A percentile compares a stretch with the other conserved stretches of the same genome.
These are phyloP conservation scores for Brasilioporus rufonigricans DNA, from an alignment of 768 basidiomycete genomes.

Conservation along the genomic window DNA sequence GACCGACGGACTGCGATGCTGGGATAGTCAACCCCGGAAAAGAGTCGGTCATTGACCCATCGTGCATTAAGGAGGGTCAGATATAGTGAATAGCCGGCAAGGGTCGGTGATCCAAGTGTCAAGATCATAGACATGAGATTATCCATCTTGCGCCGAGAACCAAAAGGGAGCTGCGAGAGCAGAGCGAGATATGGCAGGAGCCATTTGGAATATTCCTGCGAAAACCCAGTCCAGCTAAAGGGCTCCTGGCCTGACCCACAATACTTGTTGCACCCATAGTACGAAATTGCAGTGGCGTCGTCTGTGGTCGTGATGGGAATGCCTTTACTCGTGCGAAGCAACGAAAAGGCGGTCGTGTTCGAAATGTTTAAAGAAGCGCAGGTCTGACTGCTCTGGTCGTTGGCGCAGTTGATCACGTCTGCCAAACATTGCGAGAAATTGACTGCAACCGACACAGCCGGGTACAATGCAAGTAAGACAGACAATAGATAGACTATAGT, in stretches of 20 bases:
- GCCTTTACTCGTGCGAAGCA: conserved; percentile 14
- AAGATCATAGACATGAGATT: conserved; percentile 43
- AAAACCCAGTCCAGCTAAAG: conserved; percentile 21
- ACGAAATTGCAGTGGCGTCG: conserved; percentile 10
- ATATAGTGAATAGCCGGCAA: conserved; percentile 45
- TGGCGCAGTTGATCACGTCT: conserved; percentile 4
- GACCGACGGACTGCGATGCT: conserved; percentile 20
- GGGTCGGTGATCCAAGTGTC: conserved; percentile 43
- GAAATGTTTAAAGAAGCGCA: conserved; percentile 6
- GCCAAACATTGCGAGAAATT: conserved; percentile 15
- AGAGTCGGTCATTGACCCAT: conserved; percentile 36
- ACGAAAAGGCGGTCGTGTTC: conserved; percentile 9
- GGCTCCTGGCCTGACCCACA: conserved; percentile 24
- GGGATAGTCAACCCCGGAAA: conserved; percentile 32
- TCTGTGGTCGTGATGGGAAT: background rate
- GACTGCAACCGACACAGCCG: background rate
- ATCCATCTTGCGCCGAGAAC: conserved; percentile 36
- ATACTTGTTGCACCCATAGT: background rate
- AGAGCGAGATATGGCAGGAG: conserved; percentile 49
- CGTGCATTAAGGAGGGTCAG: conserved; percentile 44
- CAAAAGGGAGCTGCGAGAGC: conserved; percentile 50
- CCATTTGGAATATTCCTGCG: conserved; percentile 43
- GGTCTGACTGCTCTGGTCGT: background rate
- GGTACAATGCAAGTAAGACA: background rate
- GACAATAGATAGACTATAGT: background rate